phyloP scores from a whole-genome alignment of 2,329 filamentous ascomycete species.

The Endoconidiophora polonica region DNA sequence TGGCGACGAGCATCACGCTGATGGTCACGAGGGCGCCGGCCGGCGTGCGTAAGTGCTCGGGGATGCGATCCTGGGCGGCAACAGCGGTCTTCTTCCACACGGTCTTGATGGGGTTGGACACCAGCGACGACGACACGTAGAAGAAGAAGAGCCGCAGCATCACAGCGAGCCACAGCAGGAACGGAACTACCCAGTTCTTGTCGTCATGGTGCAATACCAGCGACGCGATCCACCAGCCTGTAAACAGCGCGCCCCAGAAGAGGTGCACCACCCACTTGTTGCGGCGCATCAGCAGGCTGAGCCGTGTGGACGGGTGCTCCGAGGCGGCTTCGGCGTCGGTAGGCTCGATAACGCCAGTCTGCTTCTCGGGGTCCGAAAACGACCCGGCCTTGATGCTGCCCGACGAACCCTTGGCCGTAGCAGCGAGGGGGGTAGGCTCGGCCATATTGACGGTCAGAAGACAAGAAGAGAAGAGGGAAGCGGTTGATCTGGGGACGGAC shows the following conservation, averaged over 20 bases:
- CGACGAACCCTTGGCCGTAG: not conserved
- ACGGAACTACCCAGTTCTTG: slow-evolving; percentile 68
- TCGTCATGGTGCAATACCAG: slow-evolving; percentile 56
- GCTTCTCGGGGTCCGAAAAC: not conserved
- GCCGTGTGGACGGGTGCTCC: slow-evolving; percentile 14
- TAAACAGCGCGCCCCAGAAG: slow-evolving; percentile 28
- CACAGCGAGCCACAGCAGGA: slow-evolving; percentile 63
- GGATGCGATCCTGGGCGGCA: slow-evolving; percentile 42
- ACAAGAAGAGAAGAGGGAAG: not conserved
- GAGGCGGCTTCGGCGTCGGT: slow-evolving; percentile 13
- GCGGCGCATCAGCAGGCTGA: slow-evolving; percentile 26
- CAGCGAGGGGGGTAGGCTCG: slow-evolving; percentile 5
- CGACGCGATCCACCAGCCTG: slow-evolving; percentile 60
- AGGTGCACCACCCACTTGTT: slow-evolving; percentile 31
- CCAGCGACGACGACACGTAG: slow-evolving; percentile 49
- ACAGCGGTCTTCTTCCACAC: slow-evolving; percentile 51
- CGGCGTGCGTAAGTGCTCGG: slow-evolving; percentile 35
- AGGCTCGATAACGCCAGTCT: not conserved
- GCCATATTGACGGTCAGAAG: not conserved
- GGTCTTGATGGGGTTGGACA: slow-evolving; percentile 49
- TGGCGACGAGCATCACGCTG: slow-evolving; percentile 57
- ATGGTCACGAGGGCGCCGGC: slow-evolving; percentile 48
- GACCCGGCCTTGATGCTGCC: not conserved
- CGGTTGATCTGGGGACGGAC: not conserved
- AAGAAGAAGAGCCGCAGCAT: slow-evolving; percentile 58